Percentiles rank a stretch among this genome's conserved stretches.
These are phyloP conservation scores for Spencermartinsiella europaea DNA, from an alignment of 805 yeast genomes.

Conservation along the genomic window DNA sequence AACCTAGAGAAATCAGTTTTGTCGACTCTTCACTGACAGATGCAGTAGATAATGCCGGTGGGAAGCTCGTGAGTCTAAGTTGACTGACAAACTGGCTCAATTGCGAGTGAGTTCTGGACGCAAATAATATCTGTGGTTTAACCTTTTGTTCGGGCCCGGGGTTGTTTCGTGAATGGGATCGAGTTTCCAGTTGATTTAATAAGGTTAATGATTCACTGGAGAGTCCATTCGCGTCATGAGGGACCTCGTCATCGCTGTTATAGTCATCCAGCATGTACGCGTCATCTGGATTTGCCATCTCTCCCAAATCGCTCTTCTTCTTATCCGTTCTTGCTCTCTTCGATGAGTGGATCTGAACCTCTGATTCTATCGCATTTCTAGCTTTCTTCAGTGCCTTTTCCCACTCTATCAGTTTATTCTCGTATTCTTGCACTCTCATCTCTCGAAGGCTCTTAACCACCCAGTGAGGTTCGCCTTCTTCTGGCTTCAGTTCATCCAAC, in stretches of 20 bases:
- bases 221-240: conserved; percentile 24
- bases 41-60: conserved; percentile 45
- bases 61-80: conserved; percentile 54
- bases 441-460: conserved; percentile 40
- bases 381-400: conserved; percentile 17
- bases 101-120: conserved; percentile 92
- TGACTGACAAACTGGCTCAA: conserved; percentile 75
- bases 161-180: conserved; percentile 17
- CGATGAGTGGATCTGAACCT: conserved; percentile 1
- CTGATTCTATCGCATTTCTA: conserved; percentile 15
- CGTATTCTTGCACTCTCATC: conserved; percentile 18
- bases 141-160: conserved; percentile 26
- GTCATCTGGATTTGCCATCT: conserved; percentile 2
- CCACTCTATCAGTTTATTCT: conserved; percentile 22
- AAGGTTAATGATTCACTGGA: conserved; percentile 46
- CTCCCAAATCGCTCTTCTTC: conserved; percentile 17
- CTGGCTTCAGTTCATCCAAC: conserved; percentile 9
- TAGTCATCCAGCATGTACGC: conserved; percentile 33
- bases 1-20: conserved; percentile 70
- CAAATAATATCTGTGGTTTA: conserved; percentile 49
- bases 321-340: conserved; percentile 10
- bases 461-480: conserved; percentile 69
- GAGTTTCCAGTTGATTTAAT: conserved; percentile 37
- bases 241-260: conserved; percentile 28
- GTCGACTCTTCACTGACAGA: conserved; percentile 42